A percentile compares a stretch with the other conserved stretches of the same genome.
Conservation (phyloP, 2,329 filamentous ascomycete genomes). For the Claviceps digitariae region DNA sequence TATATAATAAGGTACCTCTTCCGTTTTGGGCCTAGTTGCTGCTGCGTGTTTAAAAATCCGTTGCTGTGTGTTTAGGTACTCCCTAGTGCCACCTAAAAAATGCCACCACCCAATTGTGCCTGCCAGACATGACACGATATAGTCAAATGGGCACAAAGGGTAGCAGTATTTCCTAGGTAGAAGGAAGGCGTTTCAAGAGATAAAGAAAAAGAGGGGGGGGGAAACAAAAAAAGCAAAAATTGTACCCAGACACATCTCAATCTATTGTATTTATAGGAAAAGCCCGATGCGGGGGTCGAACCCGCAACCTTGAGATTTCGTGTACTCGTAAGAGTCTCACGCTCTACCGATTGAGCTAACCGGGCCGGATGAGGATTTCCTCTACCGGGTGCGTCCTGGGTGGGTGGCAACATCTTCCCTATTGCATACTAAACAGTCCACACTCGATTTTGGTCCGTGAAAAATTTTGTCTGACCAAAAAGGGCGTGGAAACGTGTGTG, state of each 20-base stretch:
- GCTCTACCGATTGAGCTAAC: slow-evolving; percentile 43
- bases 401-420: rapidly evolving
- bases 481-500: too few relatives aligned
- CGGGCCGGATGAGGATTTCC: slow-evolving; percentile 12
- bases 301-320: slow-evolving; percentile 37
- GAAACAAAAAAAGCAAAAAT: not conserved
- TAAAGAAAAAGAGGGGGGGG: not conserved
- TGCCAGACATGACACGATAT: too few relatives aligned
- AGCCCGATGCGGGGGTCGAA: slow-evolving; percentile 32
- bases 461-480: not conserved
- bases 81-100: too few relatives aligned
- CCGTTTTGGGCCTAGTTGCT: too few relatives aligned
- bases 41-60: too few relatives aligned
- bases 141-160: too few relatives aligned
- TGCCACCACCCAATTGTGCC: too few relatives aligned
- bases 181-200: too few relatives aligned
- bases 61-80: too few relatives aligned
- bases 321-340: slow-evolving; percentile 47
- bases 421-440: not conserved
- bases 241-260: not conserved
- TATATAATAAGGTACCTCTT: too few relatives aligned
- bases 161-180: too few relatives aligned
- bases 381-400: not conserved
- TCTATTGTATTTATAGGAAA: not conserved
- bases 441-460: not conserved